Conservation (phyloP, 305 asterid genomes). For the Petunia hybrid region DNA sequence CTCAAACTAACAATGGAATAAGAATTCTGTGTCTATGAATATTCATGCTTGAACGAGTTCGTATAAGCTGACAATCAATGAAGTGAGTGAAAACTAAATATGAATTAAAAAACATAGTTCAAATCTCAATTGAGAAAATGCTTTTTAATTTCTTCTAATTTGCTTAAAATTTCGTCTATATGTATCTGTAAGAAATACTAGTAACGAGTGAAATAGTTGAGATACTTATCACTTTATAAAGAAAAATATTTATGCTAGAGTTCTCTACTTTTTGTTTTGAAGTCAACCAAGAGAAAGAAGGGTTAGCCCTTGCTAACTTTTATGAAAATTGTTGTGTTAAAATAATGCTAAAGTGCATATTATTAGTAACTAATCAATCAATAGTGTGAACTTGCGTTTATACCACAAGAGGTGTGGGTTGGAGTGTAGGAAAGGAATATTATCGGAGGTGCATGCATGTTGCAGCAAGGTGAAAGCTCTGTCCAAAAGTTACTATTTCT, state of each 20-base stretch:
- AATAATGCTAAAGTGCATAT: not conserved
- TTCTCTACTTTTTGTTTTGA: conserved; percentile 17
- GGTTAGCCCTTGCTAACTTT: not conserved
- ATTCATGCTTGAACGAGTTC: not conserved
- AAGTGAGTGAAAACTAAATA: too few species aligned
- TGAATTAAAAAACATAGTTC: too few species aligned
- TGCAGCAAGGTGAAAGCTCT: not conserved
- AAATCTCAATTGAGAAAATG: too few species aligned
- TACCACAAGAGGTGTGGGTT: not conserved
- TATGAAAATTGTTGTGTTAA: not conserved
- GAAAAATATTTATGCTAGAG: not conserved
- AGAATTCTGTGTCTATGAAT: not conserved
- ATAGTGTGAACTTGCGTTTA: too few species aligned
- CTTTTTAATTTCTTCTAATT: too few species aligned
- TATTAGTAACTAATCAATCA: too few species aligned
- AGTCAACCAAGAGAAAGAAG: conserved; percentile 19
- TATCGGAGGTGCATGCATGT: not conserved
- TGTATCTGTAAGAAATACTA: too few species aligned
- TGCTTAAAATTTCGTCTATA: too few species aligned
- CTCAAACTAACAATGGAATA: not conserved
- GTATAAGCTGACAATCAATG: too few species aligned
- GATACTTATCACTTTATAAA: too few species aligned
- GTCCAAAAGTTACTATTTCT: conserved; percentile 18
- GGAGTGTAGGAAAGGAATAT: not conserved
- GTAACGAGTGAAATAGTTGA: too few species aligned